Evolutionary conservation across 192 early-diverging fungal species (phyloP), one percentile per base, ranked within the genome.

Genomic region (Haplosporangium gracile): DNA sequence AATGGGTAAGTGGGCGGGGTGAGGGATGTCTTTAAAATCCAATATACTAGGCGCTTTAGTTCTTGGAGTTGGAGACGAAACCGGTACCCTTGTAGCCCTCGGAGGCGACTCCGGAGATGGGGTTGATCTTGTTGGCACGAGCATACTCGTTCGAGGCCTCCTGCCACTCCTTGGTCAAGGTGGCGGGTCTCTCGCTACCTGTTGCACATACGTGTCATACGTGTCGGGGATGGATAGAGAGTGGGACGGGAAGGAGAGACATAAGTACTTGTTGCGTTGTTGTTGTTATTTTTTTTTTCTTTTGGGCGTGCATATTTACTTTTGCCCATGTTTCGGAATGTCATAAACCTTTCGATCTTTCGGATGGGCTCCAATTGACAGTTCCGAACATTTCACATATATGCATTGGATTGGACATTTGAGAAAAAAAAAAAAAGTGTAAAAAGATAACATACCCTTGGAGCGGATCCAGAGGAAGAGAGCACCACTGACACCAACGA

Each of bases 131-230:
- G 75, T 94, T 90, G 82, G 90, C 88, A 79, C 85, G 90, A 80
- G 93, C 88, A 79, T 92, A 92, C 82, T 93, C 92, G 92, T 95
- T 96, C 80, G 94, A 90, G 63, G 95, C 95, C 89, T 96, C 94
- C 88, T 96, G 91, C 96, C 96, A 96, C 91, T 96, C 94, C 92
- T 93, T 94, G 92, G 74, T 94, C 79, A 93, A 85, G 69, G 95
- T 96, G 70, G 75, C 83, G 63, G 92, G 94, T 79, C 89, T 91
- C 77, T 92, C 92, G 68, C 88, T 87, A 89, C 92, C 94, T 93
- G 74, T n/a, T 47, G n/a, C 20, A 51, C 16, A 18, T 51, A 24
- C 29, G 22, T 45, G 60, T 20, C 36, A 42, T 36, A 40, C 11
- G 26, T 76, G n/a, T 45, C 15, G n/a, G 16, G 63, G 26, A 42